These are phyloP conservation scores for Fusarium cicatricum DNA, from an alignment of 2,329 filamentous ascomycete genomes.

Conservation along the genomic window DNA sequence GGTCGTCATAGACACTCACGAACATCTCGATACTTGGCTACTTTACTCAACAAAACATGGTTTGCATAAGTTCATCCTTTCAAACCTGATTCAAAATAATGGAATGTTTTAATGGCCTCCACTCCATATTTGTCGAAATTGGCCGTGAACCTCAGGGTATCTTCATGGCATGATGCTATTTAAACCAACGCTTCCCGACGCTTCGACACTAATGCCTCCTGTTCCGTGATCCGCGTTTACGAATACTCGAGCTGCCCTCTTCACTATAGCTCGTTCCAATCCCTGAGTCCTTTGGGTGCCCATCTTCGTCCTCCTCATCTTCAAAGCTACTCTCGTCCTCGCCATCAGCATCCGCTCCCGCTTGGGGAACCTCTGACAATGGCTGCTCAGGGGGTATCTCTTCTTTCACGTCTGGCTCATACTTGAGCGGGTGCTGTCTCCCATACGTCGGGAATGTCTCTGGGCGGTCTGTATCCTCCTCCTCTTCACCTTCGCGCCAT, in stretches of 20 bases:
- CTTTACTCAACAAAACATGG: no score
- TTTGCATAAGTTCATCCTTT: background rate
- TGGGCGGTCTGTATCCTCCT: slow-evolving; percentile 52
- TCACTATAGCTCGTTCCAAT: slow-evolving; percentile 64
- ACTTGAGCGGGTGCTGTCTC: slow-evolving; percentile 52
- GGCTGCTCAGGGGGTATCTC: slow-evolving; percentile 44
- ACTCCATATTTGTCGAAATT: no score
- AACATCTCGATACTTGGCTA: no score
- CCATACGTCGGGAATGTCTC: slow-evolving; percentile 55
- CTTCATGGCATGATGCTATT: slow-evolving; percentile 3
- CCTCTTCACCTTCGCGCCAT: slow-evolving; percentile 38
- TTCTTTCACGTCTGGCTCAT: slow-evolving; percentile 49
- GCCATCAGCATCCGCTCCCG: slow-evolving; percentile 56
- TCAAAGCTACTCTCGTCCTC: slow-evolving; percentile 51
- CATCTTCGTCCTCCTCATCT: slow-evolving; percentile 45
- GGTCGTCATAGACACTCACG: slow-evolving; percentile 30
- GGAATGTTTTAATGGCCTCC: no score
- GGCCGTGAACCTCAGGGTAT: slow-evolving; percentile 16
- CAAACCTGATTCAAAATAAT: background rate
- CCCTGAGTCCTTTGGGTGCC: slow-evolving; percentile 54
- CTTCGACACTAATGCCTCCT: slow-evolving; percentile 13
- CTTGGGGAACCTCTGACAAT: slow-evolving; percentile 47
- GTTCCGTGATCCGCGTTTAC: slow-evolving; percentile 44
- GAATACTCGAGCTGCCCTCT: slow-evolving; percentile 44
- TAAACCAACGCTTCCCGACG: slow-evolving; percentile 2